These are phyloP conservation scores for Plantago major DNA, from an alignment of 257 asterid species.

Conservation along the genomic window DNA sequence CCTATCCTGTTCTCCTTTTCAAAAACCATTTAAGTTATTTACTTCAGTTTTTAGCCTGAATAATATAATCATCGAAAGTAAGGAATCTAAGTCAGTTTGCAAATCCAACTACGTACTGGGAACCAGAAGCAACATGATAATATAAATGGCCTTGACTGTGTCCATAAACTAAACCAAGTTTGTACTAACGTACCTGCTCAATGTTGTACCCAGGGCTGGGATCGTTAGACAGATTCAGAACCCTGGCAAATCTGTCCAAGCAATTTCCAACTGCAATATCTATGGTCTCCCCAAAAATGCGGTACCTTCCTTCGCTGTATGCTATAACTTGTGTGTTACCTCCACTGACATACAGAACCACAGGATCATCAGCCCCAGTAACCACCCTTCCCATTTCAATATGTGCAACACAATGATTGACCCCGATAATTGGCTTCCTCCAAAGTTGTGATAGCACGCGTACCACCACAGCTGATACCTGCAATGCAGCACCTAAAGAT, in stretches of 20 bases:
- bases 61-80: no score
- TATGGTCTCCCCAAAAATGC: constrained; percentile 90
- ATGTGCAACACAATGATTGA: constrained; percentile 94
- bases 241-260: constrained; percentile 97
- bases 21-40: no score
- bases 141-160: neutral
- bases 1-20: no score
- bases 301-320: constrained; percentile 82
- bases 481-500: constrained; percentile 20
- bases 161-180: neutral
- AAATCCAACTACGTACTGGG: no score
- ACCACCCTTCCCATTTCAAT: constrained; percentile 93
- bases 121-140: no score
- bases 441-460: constrained; percentile 86
- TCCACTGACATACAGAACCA: constrained; percentile 87
- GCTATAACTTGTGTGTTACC: constrained; percentile 98
- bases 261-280: constrained; percentile 96
- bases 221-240: constrained; percentile 83
- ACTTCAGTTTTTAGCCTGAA: no score
- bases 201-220: constrained; percentile 99
- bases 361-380: constrained; percentile 93
- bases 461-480: constrained; percentile 82
- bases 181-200: constrained; percentile 56
- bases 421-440: constrained; percentile 89
- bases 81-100: no score